These are phyloP conservation scores for Xylaria arbuscula DNA, from an alignment of 2,329 filamentous ascomycete species.

Conservation along the genomic window DNA sequence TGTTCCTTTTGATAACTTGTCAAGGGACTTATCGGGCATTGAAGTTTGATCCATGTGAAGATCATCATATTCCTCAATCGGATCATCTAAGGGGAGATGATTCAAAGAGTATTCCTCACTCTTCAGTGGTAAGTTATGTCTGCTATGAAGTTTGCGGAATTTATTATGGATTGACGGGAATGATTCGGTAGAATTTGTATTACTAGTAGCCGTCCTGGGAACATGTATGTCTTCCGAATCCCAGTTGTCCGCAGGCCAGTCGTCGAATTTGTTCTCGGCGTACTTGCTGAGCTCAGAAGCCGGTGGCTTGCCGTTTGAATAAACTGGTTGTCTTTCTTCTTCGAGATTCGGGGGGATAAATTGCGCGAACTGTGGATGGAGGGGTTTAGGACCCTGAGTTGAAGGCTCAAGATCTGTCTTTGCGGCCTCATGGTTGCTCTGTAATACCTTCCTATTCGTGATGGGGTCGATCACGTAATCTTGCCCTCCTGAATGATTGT, in stretches of 20 bases:
- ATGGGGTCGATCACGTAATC: conserved; percentile 67
- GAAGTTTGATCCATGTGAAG: conserved; percentile 51
- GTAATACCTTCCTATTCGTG: conserved; percentile 64
- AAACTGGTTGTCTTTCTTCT: conserved; percentile 42
- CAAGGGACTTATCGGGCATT: conserved; percentile 43
- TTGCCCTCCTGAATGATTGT: conserved; percentile 29
- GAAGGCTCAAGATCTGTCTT: conserved; percentile 43
- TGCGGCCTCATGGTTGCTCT: conserved; percentile 33
- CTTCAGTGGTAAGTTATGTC: conserved; percentile 34
- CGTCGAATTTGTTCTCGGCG: conserved; percentile 49
- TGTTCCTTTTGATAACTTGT: conserved; percentile 32
- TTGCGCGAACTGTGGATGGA: conserved; percentile 51
- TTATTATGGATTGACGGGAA: conserved; percentile 4
- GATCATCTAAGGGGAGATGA: conserved; percentile 48
- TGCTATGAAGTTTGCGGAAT: conserved; percentile 1
- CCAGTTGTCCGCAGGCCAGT: conserved; percentile 36
- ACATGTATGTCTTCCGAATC: too few relatives aligned
- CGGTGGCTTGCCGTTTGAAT: conserved; percentile 52
- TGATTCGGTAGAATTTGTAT: not conserved
- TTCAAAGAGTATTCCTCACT: conserved; percentile 51
- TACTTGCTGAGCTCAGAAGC: conserved; percentile 53
- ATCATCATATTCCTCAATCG: conserved; percentile 49
- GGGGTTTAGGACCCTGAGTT: conserved; percentile 50
- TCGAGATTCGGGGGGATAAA: conserved; percentile 42
- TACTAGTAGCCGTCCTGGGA: conserved; percentile 25